Evolutionary conservation across 2,329 filamentous ascomycete species (phyloP), one percentile per base, ranked within the genome.

Genomic region (Alternaria viburni): DNA sequence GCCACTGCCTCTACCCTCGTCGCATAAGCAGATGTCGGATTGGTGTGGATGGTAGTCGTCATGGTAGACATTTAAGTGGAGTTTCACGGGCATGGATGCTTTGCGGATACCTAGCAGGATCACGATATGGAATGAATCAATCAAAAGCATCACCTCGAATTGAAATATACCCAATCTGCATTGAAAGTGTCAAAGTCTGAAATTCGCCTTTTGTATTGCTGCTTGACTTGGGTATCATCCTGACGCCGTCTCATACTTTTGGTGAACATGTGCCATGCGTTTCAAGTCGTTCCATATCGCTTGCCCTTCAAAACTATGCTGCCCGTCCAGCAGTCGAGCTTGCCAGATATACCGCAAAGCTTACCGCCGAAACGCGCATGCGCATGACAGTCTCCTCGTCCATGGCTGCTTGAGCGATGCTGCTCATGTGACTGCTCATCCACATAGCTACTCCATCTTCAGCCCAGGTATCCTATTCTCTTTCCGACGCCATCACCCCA

Each of bases 1-100:
- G 93, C 95, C 83, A 98, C 95, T 77, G 95, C 95, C 86, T 79
- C 77, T 65, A 79, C 77, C 58, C 62, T 79, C 62, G 77, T 77
- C 77, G 74, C 76, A 79, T 79, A 80, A 75, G 79, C 80, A 77
- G 78, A 79, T 78, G 70, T 73, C 64, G 65, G 63, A 66, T 61
- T 70, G 57, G 65, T 67, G 56, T 68, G 67, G 67, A 59, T 69
- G 62, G 65, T 62, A 58, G 62, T 69, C 59, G 61, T 69, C 64
- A 62, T 70, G 66, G 65, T 71, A 70, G 71, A 73, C 66, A 72
- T 72, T 73, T 70, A 67, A 74, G 65, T 68, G 76, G 76, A 77
- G 75, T 79, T 79, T 71, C 66, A 76, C 71, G 70, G 74, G 68
- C 70, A 77, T 70, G 72, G 70, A 77, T 77, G 74, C 74, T 76